Base-by-base conservation (phyloP, 331 rosid species). In the Cucumis variabilis region DNA sequence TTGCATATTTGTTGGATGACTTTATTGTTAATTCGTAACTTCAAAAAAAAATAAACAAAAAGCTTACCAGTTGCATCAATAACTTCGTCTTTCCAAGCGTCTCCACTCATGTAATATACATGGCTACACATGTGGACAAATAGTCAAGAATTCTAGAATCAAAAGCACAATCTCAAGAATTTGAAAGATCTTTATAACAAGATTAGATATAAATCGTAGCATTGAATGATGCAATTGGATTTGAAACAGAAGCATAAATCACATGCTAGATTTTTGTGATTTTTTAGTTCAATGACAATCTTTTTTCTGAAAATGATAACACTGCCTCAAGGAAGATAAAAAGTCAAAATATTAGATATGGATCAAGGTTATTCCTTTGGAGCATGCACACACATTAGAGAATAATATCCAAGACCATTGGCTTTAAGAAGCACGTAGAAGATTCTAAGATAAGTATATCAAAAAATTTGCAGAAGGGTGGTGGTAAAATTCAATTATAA, bases 51-150 rank as follows among this genome's bases (percentile, higher is more conserved):
- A 53, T 17, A 3, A 71, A 23, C 20, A 14, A 70, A 14, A 70
- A 23, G 46, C 76, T 70, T 86, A 97, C 99, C 99, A 79, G 99
- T 97, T 89, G 94, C 97, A 92, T 97, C 99, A 62, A 97, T 96
- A 73, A 99, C 99, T 77, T 99, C 99, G 90, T 94, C 99, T 89
- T 97, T 97, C 99, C 99, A 97, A 87, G 98, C 98, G 78, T 97
- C 99, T 67, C 99, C 99, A 85, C 99, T 97, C 99, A 97, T 97
- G 93, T 97, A 97, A 92, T 90, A 94, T 82, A 96, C 91, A 91
- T 97, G 99, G 95, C 99, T 97, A 89, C 87, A 91, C 78, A 88
- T 7, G 63, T 27, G 69, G 58, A 86, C 51, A 33, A 86, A 91
- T 3, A 25, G 87, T 92, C 88, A 94, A 88, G 79, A 82, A 68